Evolutionary conservation across 306 rosid species (phyloP).

Genomic region (Boehmeria nivea): DNA sequence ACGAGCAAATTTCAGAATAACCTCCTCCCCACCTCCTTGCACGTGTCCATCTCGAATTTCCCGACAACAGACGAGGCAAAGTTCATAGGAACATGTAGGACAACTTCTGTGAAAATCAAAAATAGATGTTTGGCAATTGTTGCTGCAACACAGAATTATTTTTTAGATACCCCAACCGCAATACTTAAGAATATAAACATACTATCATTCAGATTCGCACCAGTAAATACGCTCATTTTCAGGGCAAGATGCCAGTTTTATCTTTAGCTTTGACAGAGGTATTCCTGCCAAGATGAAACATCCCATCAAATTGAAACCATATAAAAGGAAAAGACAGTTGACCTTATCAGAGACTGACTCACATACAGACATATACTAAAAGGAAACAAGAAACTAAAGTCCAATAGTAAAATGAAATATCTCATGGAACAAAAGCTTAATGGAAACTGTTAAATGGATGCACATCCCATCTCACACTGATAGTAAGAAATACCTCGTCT

Average conservation of each 20-base stretch:
- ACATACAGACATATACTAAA: too few relatives aligned
- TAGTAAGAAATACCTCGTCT: constrained; percentile 73
- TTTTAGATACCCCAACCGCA: background rate
- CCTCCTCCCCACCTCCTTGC: constrained; percentile 23
- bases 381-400: too few relatives aligned
- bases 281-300: constrained; percentile 25
- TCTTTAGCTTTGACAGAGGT: constrained; percentile 23
- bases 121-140: constrained; percentile 56
- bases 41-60: constrained; percentile 36
- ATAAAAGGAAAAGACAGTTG: too few relatives aligned
- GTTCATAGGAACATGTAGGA: constrained; percentile 45
- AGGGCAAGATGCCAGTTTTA: constrained; percentile 19
- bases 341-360: too few relatives aligned
- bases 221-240: constrained; percentile 63
- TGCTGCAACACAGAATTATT: constrained; percentile 17
- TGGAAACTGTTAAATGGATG: too few relatives aligned
- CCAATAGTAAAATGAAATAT: too few relatives aligned
- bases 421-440: too few relatives aligned
- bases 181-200: background rate
- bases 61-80: constrained; percentile 52
- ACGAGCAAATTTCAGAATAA: background rate
- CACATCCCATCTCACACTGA: too few relatives aligned
- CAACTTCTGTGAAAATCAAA: constrained; percentile 51
- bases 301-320: too few relatives aligned
- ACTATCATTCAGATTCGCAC: constrained; percentile 24